These are phyloP conservation scores for Pythium oligandrum DNA, from an alignment of 352 stramenopile genomes.

Conservation along the genomic window DNA sequence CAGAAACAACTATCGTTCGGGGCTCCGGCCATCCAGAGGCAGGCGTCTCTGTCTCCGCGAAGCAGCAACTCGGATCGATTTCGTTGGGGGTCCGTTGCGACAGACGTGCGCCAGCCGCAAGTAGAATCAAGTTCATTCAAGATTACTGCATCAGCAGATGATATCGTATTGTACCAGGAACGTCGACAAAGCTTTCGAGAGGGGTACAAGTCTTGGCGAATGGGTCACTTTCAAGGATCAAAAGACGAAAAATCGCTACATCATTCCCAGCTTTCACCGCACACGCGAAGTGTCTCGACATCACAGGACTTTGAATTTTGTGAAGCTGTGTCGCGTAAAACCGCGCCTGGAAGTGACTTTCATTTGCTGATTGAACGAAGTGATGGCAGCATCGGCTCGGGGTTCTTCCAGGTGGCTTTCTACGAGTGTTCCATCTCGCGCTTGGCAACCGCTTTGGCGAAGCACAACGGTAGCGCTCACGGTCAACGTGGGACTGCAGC, in stretches of 20 bases:
- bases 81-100: no score
- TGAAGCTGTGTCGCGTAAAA: constrained; percentile 53
- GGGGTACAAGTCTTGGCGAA: constrained; percentile 83
- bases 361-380: constrained; percentile 69
- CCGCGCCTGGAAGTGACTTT: constrained; percentile 60
- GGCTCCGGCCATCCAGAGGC: not conserved
- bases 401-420: constrained; percentile 85
- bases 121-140: constrained; percentile 16
- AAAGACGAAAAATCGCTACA: constrained; percentile 65
- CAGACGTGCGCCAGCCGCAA: no score
- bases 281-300: constrained; percentile 36
- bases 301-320: constrained; percentile 79
- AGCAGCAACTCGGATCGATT: no score
- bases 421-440: constrained; percentile 78
- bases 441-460: constrained; percentile 37
- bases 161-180: constrained; percentile 84
- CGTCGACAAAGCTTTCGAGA: constrained; percentile 71
- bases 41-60: not conserved
- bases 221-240: constrained; percentile 70
- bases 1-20: constrained; percentile 21
- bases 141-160: constrained; percentile 75
- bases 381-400: constrained; percentile 44
- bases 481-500: constrained; percentile 13
- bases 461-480: constrained; percentile 20
- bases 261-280: constrained; percentile 32